Base-by-base conservation (phyloP, 208 protist species). In the Blastocrithidia nonstop region DNA sequence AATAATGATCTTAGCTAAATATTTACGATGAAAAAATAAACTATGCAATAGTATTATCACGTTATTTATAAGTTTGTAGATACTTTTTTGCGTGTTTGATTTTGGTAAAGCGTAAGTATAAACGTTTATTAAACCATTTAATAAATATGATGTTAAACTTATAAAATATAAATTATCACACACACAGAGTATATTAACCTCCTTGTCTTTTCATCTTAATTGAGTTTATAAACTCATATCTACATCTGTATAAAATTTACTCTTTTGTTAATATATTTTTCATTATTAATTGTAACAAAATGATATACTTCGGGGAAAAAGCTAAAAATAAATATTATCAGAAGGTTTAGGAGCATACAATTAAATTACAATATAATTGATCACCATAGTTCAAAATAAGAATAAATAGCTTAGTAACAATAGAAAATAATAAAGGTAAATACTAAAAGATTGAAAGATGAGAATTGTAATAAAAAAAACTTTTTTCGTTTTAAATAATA, bases 301-400 rank as follows among this genome's bases (percentile, higher is more conserved):
- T 43, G 17, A 35, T 43, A 11, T 43, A 15, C 13, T 43, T 16
- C 13, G 45, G 45, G 13, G 8, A 50, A 50, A 50, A 45, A 45
- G 32, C 15, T 25, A 50, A 5, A 50, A 50, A 50, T 43, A 43
- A 43, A 27, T 43, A 43, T 21, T 43, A 11, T 43, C 17, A 43
- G 29, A 43, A 27, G 13, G 8, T 8, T 35, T 8, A 8, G 29
- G 17, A 15, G 8, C 13, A 15, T 9, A 27, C 17, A 43, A 15
- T 15, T 27, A 9, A 27, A 43, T 43, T 35, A 43, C 13, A 43
- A 11, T 8, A 9, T 35, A 43, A 43, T 15, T 21, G 29, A 8
- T 43, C n/a, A 35, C 29, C 29, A n/a, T n/a, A n/a, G n/a, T n/a
- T n/a, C n/a, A n/a, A n/a, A n/a, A n/a, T n/a, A n/a, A n/a, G n/a